Evolutionary conservation across 169 alveolate genomes (phyloP).

Genomic region (Eimeria maxima): DNA sequence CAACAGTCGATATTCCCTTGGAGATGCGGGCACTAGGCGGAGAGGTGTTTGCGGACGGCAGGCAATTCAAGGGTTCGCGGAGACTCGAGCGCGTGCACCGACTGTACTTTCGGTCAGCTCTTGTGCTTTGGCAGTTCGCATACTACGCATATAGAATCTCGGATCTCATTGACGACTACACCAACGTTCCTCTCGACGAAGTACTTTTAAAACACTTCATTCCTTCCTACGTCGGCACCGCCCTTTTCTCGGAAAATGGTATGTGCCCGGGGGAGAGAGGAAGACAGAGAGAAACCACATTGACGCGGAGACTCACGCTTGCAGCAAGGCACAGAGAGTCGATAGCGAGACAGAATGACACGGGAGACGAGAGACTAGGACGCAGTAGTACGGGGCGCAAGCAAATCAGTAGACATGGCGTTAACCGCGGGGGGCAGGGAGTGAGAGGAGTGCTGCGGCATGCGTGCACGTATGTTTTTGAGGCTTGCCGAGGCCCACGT

Average conservation of each 20-base stretch:
- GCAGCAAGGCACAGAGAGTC: neutral
- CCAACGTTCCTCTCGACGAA: neutral
- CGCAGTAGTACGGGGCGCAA: neutral
- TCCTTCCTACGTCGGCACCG: conserved; percentile 43
- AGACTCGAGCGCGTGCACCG: neutral
- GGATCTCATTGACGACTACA: conserved; percentile 26
- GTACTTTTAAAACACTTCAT: conserved; percentile 44
- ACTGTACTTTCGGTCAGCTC: conserved; percentile 25
- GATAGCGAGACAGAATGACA: neutral
- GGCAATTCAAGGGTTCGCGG: conserved; percentile 11
- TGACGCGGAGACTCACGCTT: neutral
- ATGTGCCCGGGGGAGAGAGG: neutral
- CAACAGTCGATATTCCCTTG: conserved; percentile 27
- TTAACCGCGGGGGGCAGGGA: too few species aligned
- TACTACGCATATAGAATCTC: conserved; percentile 9
- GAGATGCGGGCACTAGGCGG: conserved; percentile 22
- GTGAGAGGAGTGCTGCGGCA: neutral
- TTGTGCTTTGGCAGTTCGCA: conserved; percentile 61
- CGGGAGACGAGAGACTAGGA: neutral
- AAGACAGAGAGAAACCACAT: neutral
- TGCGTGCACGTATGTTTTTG: neutral
- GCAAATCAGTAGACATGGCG: neutral
- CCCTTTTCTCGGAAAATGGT: conserved; percentile 36
- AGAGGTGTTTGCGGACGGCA: conserved; percentile 24
- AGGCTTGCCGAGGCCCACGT: too few species aligned